Percentiles rank a stretch among this genome's conserved stretches.
phyloP scores from a whole-genome alignment of 1,139 yeast genomes.

The Taphrina pruni region DNA sequence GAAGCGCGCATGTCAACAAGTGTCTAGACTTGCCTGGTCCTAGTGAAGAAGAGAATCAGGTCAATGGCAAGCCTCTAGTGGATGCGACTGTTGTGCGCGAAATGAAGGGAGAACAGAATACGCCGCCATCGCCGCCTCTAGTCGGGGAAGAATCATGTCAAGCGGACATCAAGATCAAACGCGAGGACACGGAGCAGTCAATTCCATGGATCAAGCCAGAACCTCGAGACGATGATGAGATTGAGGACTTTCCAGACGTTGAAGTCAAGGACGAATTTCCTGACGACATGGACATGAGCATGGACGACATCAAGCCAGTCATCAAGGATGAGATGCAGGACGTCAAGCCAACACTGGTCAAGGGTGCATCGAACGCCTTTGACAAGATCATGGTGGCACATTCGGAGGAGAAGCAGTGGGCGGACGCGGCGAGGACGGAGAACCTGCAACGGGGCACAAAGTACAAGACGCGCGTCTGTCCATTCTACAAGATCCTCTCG shows the following conservation, averaged over 20 bases:
- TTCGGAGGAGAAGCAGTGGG: slow-evolving; percentile 42
- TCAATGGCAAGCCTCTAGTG: slow-evolving; percentile 24
- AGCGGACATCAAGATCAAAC: slow-evolving; percentile 22
- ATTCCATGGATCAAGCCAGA: slow-evolving; percentile 21
- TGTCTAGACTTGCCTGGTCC: slow-evolving; percentile 39
- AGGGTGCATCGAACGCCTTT: slow-evolving; percentile 31
- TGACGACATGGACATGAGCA: background rate
- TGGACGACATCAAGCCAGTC: slow-evolving; percentile 1
- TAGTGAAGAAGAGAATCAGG: slow-evolving; percentile 25
- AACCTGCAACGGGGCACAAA: slow-evolving; percentile 39
- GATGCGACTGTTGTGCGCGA: slow-evolving; percentile 35
- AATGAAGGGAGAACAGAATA: background rate
- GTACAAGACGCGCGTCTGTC: slow-evolving; percentile 47
- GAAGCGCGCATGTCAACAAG: slow-evolving; percentile 40
- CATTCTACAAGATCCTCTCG: slow-evolving; percentile 52
- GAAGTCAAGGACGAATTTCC: slow-evolving; percentile 12
- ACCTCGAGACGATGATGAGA: slow-evolving; percentile 20
- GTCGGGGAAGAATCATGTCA: slow-evolving; percentile 10
- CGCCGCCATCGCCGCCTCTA: background rate
- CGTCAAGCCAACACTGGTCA: slow-evolving; percentile 12
- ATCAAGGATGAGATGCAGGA: slow-evolving; percentile 12
- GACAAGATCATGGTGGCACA: slow-evolving; percentile 32
- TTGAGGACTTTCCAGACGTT: slow-evolving; percentile 3
- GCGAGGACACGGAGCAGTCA: slow-evolving; percentile 1
- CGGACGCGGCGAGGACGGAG: slow-evolving; percentile 32